phyloP scores from a whole-genome alignment of 75 land plant genomes.

The Gnetum montanum region DNA sequence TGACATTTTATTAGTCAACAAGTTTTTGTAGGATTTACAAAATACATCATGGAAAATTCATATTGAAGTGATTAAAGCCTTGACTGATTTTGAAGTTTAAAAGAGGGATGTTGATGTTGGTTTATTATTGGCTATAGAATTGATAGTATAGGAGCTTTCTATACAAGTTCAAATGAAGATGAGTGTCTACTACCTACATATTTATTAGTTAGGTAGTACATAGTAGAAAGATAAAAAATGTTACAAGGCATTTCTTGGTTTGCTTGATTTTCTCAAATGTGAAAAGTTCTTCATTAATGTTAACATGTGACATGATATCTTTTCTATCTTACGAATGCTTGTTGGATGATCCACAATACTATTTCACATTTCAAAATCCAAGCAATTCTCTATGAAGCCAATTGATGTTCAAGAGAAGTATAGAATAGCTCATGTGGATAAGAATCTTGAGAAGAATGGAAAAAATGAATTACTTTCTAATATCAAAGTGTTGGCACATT shows the following conservation, averaged over 20 bases:
- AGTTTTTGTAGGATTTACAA: slow-evolving; percentile 35
- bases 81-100: slow-evolving; percentile 59
- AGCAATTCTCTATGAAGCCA: neutral
- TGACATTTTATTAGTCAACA: too few species aligned
- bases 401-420: neutral
- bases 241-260: slow-evolving; percentile 25
- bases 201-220: slow-evolving; percentile 32
- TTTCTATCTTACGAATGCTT: slow-evolving; percentile 69
- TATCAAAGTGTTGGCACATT: slow-evolving; percentile 12
- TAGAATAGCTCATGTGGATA: too few species aligned
- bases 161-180: slow-evolving; percentile 71
- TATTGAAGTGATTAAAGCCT: slow-evolving; percentile 58
- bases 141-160: slow-evolving; percentile 52
- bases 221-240: slow-evolving; percentile 10
- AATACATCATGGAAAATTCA: slow-evolving; percentile 61
- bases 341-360: slow-evolving; percentile 68
- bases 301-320: slow-evolving; percentile 63
- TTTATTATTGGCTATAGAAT: slow-evolving; percentile 44
- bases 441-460: too few species aligned
- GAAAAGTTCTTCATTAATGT: slow-evolving; percentile 56
- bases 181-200: slow-evolving; percentile 33
- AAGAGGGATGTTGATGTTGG: slow-evolving; percentile 57
- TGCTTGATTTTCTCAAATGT: slow-evolving; percentile 55
- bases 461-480: too few species aligned
- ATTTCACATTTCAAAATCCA: slow-evolving; percentile 37